Conservation (phyloP, 2,329 filamentous ascomycete species). For the Xylariaceae sp. region DNA sequence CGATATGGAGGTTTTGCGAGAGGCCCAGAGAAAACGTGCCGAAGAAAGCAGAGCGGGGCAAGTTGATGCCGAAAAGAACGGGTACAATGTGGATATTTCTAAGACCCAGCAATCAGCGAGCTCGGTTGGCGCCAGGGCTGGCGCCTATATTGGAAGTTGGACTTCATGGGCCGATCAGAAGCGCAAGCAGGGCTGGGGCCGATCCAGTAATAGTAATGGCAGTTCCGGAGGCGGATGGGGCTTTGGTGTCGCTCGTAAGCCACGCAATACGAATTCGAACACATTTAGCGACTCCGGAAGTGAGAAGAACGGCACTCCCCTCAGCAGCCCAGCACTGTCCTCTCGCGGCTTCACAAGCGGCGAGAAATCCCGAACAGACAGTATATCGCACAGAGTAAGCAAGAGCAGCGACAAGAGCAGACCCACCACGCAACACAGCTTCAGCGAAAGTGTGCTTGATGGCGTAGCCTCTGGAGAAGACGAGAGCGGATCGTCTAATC, state of each 20-base stretch:
- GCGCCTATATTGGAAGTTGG: constrained; percentile 72
- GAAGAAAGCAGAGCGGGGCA: constrained; percentile 56
- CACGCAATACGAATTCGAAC: constrained; percentile 36
- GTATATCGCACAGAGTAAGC: constrained; percentile 27
- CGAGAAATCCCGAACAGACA: constrained; percentile 39
- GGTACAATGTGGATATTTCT: constrained; percentile 43
- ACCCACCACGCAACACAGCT: constrained; percentile 49
- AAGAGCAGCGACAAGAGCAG: constrained; percentile 35
- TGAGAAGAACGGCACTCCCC: constrained; percentile 42
- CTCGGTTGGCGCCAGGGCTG: constrained; percentile 61
- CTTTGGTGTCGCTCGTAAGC: constrained; percentile 40
- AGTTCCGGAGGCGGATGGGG: constrained; percentile 41
- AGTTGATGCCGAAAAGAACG: constrained; percentile 35
- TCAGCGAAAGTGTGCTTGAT: constrained; percentile 54
- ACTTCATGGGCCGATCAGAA: constrained; percentile 77
- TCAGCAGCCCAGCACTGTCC: constrained; percentile 43
- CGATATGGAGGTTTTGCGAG: constrained; percentile 83
- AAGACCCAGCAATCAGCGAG: constrained; percentile 55
- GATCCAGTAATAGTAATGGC: constrained; percentile 47
- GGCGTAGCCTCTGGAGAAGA: constrained; percentile 37
- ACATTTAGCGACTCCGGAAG: constrained; percentile 36
- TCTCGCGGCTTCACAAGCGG: constrained; percentile 46
- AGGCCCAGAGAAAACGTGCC: constrained; percentile 69
- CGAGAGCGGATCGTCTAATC: constrained; percentile 35
- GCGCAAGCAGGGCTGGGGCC: constrained; percentile 58